A percentile compares a stretch with the other conserved stretches of the same genome.
Evolutionary conservation across 768 basidiomycete species (phyloP).

Genomic region (Guyanaporus albipodus): DNA sequence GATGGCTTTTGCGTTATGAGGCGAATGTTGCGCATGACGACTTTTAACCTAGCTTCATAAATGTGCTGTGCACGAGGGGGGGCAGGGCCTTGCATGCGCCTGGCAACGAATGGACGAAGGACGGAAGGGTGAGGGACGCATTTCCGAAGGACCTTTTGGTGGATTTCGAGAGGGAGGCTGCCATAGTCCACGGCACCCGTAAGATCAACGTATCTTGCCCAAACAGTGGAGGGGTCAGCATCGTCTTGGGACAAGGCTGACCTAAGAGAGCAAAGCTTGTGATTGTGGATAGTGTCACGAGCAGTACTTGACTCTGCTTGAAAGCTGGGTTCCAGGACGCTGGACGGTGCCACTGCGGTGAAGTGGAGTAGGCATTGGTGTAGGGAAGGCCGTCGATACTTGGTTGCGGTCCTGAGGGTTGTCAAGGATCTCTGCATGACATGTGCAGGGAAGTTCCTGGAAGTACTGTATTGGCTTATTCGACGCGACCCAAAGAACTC

Average conservation of each 20-base stretch:
- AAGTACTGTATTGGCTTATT: neutral
- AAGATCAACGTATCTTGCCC: constrained; percentile 61
- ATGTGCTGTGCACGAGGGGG: constrained; percentile 41
- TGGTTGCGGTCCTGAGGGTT: constrained; percentile 14
- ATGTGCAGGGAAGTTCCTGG: constrained; percentile 15
- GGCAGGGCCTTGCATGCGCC: constrained; percentile 38
- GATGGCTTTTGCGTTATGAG: constrained; percentile 38
- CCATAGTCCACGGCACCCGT: constrained; percentile 45
- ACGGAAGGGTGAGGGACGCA: constrained; percentile 49
- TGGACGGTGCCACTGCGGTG: constrained; percentile 9
- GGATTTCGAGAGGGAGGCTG: constrained; percentile 57
- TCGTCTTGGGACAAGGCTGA: constrained; percentile 30
- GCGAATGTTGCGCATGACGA: constrained; percentile 68
- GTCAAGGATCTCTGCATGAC: constrained; percentile 25
- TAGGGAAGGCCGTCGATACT: constrained; percentile 3
- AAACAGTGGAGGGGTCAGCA: constrained; percentile 48
- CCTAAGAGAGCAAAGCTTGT: constrained; percentile 28
- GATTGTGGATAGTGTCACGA: constrained; percentile 15
- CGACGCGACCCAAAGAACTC: too few species aligned
- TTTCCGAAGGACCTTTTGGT: constrained; percentile 65
- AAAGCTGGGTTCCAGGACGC: constrained; percentile 1
- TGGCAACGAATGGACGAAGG: constrained; percentile 44
- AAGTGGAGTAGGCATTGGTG: constrained; percentile 7
- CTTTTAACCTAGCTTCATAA: constrained; percentile 64
- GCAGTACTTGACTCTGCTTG: constrained; percentile 4